Conservation (phyloP, 306 rosid genomes). For the Leucaena leucocephala region DNA sequence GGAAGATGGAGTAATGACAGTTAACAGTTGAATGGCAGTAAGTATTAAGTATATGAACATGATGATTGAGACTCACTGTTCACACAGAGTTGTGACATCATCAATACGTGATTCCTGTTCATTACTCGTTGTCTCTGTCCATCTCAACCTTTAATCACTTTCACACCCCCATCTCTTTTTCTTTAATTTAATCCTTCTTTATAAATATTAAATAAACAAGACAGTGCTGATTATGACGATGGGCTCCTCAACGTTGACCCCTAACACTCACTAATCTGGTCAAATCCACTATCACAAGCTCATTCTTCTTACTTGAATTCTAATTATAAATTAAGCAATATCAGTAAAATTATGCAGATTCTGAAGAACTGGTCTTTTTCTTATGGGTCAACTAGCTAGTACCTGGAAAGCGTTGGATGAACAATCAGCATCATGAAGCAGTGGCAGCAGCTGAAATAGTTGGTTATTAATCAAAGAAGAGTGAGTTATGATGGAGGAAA, state of each 20-base stretch:
- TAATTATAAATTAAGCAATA: neutral
- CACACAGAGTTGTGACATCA: slow-evolving; percentile 3
- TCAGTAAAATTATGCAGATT: neutral
- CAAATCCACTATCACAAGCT: neutral
- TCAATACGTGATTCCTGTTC: neutral
- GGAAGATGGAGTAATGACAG: neutral
- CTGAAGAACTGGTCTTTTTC: neutral
- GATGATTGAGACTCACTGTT: slow-evolving; percentile 23
- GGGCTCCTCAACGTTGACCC: neutral
- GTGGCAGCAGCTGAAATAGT: neutral
- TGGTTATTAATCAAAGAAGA: neutral
- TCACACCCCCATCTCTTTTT: neutral
- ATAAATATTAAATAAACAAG: neutral
- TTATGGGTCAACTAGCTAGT: neutral
- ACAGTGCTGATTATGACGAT: neutral
- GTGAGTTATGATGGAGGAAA: neutral
- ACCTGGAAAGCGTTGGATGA: neutral
- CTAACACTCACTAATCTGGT: neutral
- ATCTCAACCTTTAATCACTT: neutral
- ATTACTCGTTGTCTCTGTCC: neutral
- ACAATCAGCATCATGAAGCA: slow-evolving; percentile 7
- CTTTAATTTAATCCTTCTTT: neutral
- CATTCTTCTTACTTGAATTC: neutral
- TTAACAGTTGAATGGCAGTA: neutral
- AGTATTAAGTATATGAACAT: neutral